phyloP scores from a whole-genome alignment of 148 eudicot genomes.

The Rheum nobile region DNA sequence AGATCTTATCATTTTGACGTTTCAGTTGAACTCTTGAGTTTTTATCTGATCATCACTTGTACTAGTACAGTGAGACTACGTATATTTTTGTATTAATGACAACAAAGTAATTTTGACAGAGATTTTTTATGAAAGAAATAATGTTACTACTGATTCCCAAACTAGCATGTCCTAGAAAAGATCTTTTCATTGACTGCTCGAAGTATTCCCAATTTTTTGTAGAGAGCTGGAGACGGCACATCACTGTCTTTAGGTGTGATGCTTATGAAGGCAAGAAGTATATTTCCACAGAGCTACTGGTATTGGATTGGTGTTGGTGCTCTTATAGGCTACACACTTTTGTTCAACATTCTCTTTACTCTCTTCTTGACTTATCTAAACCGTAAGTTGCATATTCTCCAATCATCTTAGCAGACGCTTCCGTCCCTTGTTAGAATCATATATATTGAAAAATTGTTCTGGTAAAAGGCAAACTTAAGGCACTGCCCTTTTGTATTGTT shows the following conservation, averaged over 20 bases:
- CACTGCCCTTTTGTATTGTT: no score
- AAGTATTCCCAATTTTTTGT: slow-evolving; percentile 13
- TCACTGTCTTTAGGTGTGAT: slow-evolving; percentile 55
- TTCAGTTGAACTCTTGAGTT: not conserved
- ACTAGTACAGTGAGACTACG: no score
- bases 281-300: slow-evolving; percentile 85
- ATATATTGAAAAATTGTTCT: not conserved
- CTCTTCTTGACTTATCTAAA: slow-evolving; percentile 74
- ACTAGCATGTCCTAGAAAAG: not conserved
- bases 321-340: slow-evolving; percentile 61
- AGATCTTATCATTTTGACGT: not conserved
- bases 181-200: slow-evolving; percentile 2
- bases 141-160: not conserved
- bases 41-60: no score
- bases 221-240: slow-evolving; percentile 56
- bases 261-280: slow-evolving; percentile 65
- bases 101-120: no score
- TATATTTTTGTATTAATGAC: no score
- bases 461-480: not conserved
- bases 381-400: slow-evolving; percentile 47
- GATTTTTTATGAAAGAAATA: not conserved
- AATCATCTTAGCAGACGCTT: not conserved
- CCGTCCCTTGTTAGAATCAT: not conserved
- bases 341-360: slow-evolving; percentile 77
- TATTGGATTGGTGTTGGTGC: slow-evolving; percentile 97